Evolutionary conservation across 2,329 filamentous ascomycete species (phyloP).

Genomic region (Talaromyces sp.): DNA sequence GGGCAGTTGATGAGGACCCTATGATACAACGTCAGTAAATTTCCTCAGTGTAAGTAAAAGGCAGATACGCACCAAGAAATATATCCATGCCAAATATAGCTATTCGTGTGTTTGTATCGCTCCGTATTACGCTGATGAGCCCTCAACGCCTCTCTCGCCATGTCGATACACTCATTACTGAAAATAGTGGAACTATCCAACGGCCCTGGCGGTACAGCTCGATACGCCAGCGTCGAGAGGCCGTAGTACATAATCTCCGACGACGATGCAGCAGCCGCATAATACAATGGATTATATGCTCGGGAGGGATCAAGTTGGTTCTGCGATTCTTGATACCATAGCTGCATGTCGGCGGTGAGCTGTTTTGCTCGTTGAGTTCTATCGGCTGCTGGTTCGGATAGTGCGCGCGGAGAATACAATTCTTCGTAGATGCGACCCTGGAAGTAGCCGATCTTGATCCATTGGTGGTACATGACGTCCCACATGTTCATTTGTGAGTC

Average conservation of each 20-base stretch:
- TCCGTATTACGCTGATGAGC: constrained; percentile 28
- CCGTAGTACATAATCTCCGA: constrained; percentile 37
- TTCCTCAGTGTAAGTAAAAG: neutral
- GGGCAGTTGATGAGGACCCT: constrained; percentile 34
- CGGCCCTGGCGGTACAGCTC: constrained; percentile 35
- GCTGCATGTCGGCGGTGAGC: constrained; percentile 15
- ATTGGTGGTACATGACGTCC: constrained; percentile 50
- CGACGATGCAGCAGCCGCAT: constrained; percentile 28
- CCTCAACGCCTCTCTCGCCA: constrained; percentile 36
- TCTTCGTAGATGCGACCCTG: constrained; percentile 60
- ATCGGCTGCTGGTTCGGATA: constrained; percentile 26
- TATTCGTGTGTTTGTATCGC: constrained; percentile 20
- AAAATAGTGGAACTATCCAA: constrained; percentile 30
- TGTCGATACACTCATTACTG: constrained; percentile 36
- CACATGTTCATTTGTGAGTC: constrained; percentile 32
- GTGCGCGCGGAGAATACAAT: constrained; percentile 47
- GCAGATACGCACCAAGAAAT: constrained; percentile 18
- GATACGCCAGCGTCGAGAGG: constrained; percentile 40
- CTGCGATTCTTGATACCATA: constrained; percentile 19
- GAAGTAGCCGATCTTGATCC: constrained; percentile 56
- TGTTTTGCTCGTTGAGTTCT: constrained; percentile 26
- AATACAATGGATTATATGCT: constrained; percentile 24
- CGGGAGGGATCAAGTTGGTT: constrained; percentile 20
- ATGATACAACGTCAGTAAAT: neutral
- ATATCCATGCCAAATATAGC: constrained; percentile 21